phyloP scores from a whole-genome alignment of 495 filamentous ascomycete species.

The Peziza echinospora region DNA sequence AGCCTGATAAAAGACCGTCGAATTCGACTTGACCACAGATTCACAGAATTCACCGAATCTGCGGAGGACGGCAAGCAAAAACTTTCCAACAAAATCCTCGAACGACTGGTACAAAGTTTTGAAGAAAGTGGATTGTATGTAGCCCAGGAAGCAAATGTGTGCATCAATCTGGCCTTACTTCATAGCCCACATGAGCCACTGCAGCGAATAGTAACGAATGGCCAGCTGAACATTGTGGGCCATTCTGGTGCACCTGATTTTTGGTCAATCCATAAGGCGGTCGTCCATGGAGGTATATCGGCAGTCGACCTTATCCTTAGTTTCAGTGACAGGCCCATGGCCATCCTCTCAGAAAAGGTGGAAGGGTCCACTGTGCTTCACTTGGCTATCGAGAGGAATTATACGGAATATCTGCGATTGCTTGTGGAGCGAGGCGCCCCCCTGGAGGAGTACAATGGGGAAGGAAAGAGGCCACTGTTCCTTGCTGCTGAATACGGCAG shows the following conservation, averaged over 20 bases:
- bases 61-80: too few relatives aligned
- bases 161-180: neutral
- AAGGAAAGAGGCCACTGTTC: neutral
- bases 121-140: neutral
- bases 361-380: too few relatives aligned
- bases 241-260: too few relatives aligned
- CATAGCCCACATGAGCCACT: neutral
- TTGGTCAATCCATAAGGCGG: too few relatives aligned
- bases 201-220: too few relatives aligned
- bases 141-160: neutral
- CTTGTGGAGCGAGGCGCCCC: neutral
- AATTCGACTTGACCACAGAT: neutral
- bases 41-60: neutral
- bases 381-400: too few relatives aligned
- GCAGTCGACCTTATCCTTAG: too few relatives aligned
- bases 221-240: too few relatives aligned
- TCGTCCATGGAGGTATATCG: too few relatives aligned
- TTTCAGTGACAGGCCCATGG: too few relatives aligned
- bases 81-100: neutral
- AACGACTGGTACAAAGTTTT: neutral
- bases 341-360: too few relatives aligned
- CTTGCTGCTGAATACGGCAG: neutral
- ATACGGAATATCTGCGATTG: too few relatives aligned
- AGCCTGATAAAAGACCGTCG: neutral
- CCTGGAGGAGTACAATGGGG: neutral